Evolutionary conservation across 768 basidiomycete genomes (phyloP), one percentile per base, ranked within the genome.

Genomic region (Boletus vermiculosoides): DNA sequence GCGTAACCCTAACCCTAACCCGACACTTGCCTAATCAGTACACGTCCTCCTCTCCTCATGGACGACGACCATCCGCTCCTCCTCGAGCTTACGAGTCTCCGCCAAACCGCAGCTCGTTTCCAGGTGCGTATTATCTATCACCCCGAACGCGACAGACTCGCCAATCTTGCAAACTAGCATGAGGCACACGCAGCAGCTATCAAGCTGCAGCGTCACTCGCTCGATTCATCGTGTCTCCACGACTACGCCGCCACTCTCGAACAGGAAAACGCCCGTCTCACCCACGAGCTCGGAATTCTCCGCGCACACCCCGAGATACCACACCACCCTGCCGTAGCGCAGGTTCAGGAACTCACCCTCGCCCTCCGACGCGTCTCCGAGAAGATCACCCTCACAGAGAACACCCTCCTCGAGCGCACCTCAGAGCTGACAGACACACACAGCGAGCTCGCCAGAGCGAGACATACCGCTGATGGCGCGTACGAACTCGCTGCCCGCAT

Each of bases 291-390:
- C 33, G 71, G 71, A 6, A 60, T 78, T 4, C 77, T 90, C n/a
- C 77, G 86, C 45, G 76, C 80, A 0, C 68, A 80, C 58, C 81
- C 86, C 16, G 78, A 82, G 47, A 66, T 74, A 4, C 69, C 76
- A 8, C 72, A 71, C 0, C 74, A 74, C 49, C 73, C 75, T 7
- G 72, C 76, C 30, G 62, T 71, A 7, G 59, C 72, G 5, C 78
- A 78, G 54, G 74, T 76, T 1, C 71, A 77, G 16, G 76, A 92
- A 55, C 78, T 92, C 50, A 84, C 87, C 0, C 78, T 92, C 10
- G 83, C 87, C 0, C 78, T 90, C 28, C 80, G 89, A 8, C 81
- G 80, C 22, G 75, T 89, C 33, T 86, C 83, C 4, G 84, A 89
- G 65, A 86, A 91, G 68, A 79, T 91, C 20, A 76, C 79, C 0